Evolutionary conservation across 2,329 filamentous ascomycete species (phyloP), one percentile per base, ranked within the genome.

Genomic region (Paecilomyces niveus): DNA sequence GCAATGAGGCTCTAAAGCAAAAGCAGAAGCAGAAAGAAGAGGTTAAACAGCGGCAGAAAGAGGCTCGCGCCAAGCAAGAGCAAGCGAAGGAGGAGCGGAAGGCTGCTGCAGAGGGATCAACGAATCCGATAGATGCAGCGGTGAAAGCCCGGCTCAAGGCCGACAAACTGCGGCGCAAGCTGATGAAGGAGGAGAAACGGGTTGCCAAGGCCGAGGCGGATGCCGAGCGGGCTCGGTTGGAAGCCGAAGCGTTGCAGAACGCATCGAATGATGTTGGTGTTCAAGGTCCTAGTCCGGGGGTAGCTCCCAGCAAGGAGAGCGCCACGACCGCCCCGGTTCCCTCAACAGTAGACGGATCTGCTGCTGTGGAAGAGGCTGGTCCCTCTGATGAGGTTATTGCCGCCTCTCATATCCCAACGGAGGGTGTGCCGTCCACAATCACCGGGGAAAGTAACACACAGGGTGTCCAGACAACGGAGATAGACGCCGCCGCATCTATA

Each of bases 121-220:
- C 61, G 9, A 64, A 70, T 54, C 65, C 70, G 5, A 59, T 68
- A 9, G 70, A 75, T 61, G 71, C 68, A 3, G 73, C 69, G 0
- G 65, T 65, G 35, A 74, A 72, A 59, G 71, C 74, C 11, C 74
- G 74, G 58, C 63, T 67, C 49, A 75, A 74, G 60, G 74, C 76
- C 4, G 76, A 78, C 53, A 78, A 72, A 58, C 67, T 76, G 32
- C 70, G 70, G 29, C 71, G 69, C 59, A 76, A 73, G 58, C 80
- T 91, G 53, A 82, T 86, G 66, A 89, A 86, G 71, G 87, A 90
- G 60, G 87, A 91, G 71, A 75, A 73, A 62, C 70, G 71, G 49
- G 71, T 76, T 52, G 74, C 74, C 49, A 75, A 76, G 63, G 78
- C 77, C 6, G 75, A 80, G 60, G 76, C 74, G 0, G 71, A 76